A percentile compares a stretch with the other conserved stretches of the same genome.
Evolutionary conservation across 75 land plant species (phyloP).

Genomic region (Selaginella moellendorffii): DNA sequence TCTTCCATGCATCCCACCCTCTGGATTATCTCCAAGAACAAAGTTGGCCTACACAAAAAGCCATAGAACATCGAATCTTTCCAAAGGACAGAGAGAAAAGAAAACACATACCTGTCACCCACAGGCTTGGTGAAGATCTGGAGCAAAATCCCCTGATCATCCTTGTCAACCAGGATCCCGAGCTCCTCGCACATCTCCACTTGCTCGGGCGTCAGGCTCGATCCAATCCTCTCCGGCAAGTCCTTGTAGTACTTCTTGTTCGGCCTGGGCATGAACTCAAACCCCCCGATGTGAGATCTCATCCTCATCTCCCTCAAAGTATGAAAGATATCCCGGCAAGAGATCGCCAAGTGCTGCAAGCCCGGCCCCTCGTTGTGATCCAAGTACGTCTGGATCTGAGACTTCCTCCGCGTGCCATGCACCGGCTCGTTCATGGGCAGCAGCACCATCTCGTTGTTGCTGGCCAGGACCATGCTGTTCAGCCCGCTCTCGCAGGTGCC

Average conservation of each 20-base stretch:
- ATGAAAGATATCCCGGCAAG: neutral
- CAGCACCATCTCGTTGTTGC: slow-evolving; percentile 9
- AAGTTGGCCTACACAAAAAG: slow-evolving; percentile 73
- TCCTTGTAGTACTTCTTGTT: slow-evolving; percentile 5
- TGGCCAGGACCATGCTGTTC: slow-evolving; percentile 7
- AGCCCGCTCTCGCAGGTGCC: slow-evolving; percentile 1
- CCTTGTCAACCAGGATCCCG: slow-evolving; percentile 8
- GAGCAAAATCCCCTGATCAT: slow-evolving; percentile 6
- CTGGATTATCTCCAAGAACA: slow-evolving; percentile 93
- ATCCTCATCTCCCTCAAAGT: slow-evolving; percentile 4
- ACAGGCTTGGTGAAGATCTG: slow-evolving; percentile 4
- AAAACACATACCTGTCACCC: neutral
- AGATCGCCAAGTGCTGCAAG: neutral
- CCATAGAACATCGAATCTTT: neutral
- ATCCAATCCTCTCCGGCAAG: neutral
- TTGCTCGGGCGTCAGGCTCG: neutral
- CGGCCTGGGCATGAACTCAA: slow-evolving; percentile 6
- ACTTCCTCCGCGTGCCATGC: neutral
- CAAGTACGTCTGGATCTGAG: slow-evolving; percentile 1
- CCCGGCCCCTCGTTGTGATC: slow-evolving; percentile 9
- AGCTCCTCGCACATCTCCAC: neutral
- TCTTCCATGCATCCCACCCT: slow-evolving; percentile 82
- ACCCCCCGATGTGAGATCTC: slow-evolving; percentile 4
- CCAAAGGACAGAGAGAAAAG: neutral
- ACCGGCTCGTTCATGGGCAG: slow-evolving; percentile 3